Base-by-base conservation (phyloP, 2,329 filamentous ascomycete species). In the Sporothrix protearum region DNA sequence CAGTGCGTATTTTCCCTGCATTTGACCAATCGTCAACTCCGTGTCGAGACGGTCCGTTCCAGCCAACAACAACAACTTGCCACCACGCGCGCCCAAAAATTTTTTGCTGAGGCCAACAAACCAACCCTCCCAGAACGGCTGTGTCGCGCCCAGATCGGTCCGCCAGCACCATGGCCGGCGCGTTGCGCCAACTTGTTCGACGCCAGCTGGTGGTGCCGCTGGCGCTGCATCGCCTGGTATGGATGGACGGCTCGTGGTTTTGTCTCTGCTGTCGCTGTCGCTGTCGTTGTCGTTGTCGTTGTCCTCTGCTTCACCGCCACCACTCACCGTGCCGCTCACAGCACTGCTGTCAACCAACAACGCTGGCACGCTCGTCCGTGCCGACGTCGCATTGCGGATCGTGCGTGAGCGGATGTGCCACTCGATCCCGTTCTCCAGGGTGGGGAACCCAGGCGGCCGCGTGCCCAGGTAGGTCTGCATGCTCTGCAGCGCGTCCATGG, bases 1-100 rank as follows among this genome's bases (percentile, higher is more conserved):
- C 61, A 99, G 84, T 71, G 97, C 94, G 78, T 98, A 99, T 85
- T 98, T 98, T 5, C 94, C 94, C 84, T 97, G 94, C 94, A 97
- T 97, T 81, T 97, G 94, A 19, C 94, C 94, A 79, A 97, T 97
- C 80, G 93, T 97, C 77, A 97, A 82, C 78, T 97, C 94, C 75
- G 92, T 97, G 79, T 97, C 94, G 71, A 97, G 80, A 66, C 94
- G 86, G 81, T 97, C 95, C 12, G 94, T 97, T 22, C 94, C 94
- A 2, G 94, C 95, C 42, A 97, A 85, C 68, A 97, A 82, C 68
- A 97, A 82, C 73, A 97, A 80, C 80, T 97, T 97, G 9, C 94
- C 94, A 36, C 93, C 94, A 74, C 87, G 89, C 0, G 92, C 92
- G 69, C 85, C 86, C 57, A 97, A 84, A 78, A 98, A 99, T 81